Conservation (phyloP, 306 rosid species). For the Purshia tridentata region DNA sequence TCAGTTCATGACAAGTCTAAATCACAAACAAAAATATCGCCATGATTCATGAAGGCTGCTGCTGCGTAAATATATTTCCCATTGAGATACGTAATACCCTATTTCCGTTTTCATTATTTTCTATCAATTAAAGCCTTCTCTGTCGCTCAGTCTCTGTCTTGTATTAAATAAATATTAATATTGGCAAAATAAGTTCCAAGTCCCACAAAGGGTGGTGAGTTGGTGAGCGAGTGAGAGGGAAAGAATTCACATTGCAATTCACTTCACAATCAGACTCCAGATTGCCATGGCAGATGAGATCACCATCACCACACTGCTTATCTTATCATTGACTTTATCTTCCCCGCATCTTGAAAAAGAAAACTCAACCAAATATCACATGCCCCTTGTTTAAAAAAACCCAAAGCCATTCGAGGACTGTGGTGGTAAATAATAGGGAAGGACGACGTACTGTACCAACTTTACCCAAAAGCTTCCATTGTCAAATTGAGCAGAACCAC, state of each 20-base stretch:
- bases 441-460: neutral
- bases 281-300: constrained; percentile 5
- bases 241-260: neutral
- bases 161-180: neutral
- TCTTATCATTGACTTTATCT: constrained; percentile 29
- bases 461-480: neutral
- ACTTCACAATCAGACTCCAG: too few relatives aligned
- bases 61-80: neutral
- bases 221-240: neutral
- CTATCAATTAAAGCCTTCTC: neutral
- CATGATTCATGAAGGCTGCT: neutral
- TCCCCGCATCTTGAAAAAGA: neutral
- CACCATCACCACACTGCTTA: constrained; percentile 11
- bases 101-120: neutral
- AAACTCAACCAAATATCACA: constrained; percentile 31
- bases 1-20: constrained; percentile 2
- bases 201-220: constrained; percentile 1
- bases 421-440: neutral
- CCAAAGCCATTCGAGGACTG: neutral
- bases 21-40: constrained; percentile 2
- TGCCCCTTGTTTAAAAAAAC: constrained; percentile 25
- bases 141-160: too few relatives aligned
- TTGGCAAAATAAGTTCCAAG: neutral
- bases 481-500: constrained; percentile 13
- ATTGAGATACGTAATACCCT: constrained; percentile 4